Conservation (phyloP, 768 basidiomycete genomes). For the Rhodotorula babjevae region DNA sequence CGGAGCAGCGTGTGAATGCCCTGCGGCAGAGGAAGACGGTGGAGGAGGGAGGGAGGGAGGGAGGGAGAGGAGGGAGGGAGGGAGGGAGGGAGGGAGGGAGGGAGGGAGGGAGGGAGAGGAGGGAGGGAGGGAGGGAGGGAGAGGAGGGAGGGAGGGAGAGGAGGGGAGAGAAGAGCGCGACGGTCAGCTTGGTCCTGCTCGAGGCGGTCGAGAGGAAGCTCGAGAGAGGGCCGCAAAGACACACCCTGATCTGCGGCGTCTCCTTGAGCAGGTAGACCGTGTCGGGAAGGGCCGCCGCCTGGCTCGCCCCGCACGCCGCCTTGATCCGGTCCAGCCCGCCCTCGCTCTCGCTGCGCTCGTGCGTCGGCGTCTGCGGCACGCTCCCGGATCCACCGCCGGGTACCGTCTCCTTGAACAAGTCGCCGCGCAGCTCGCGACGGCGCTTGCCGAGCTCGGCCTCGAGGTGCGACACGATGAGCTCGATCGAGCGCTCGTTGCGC, state of each 20-base stretch:
- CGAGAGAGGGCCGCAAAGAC: constrained; percentile 23
- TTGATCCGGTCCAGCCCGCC: constrained; percentile 2
- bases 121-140: no score
- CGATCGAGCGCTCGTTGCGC: constrained; percentile 83
- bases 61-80: no score
- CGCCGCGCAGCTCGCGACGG: constrained; percentile 64
- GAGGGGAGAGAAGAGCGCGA: no score
- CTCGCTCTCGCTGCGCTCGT: constrained; percentile 12
- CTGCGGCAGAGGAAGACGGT: no score
- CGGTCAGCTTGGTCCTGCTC: not conserved
- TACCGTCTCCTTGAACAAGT: constrained; percentile 53
- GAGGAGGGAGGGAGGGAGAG: no score
- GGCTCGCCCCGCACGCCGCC: not conserved
- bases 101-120: no score
- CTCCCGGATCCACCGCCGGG: constrained; percentile 1
- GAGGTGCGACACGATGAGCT: constrained; percentile 86
- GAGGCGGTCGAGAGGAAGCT: no score
- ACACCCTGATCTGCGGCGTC: constrained; percentile 73
- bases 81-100: no score
- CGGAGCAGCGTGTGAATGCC: constrained; percentile 85
- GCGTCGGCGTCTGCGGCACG: constrained; percentile 9
- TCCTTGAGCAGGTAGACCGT: constrained; percentile 66
- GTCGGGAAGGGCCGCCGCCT: constrained; percentile 36
- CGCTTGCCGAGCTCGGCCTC: constrained; percentile 76
- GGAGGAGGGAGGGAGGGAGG: no score